phyloP scores from a whole-genome alignment of 352 stramenopile species.

The Globisporangium iwayamae region DNA sequence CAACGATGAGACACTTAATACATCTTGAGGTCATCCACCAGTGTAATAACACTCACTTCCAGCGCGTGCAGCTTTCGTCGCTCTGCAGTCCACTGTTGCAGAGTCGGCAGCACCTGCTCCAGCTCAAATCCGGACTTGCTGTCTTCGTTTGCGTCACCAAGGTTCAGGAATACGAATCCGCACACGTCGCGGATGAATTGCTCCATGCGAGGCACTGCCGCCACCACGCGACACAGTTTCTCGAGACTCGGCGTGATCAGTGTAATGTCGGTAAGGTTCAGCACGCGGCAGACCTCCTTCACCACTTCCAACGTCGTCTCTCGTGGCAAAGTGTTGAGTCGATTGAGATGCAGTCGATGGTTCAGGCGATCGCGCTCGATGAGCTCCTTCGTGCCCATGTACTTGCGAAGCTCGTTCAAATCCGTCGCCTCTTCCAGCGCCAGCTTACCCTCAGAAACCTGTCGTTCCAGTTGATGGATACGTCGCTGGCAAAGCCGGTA shows the following conservation, averaged over 20 bases:
- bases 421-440: constrained; percentile 74
- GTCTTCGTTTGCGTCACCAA: constrained; percentile 19
- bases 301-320: constrained; percentile 79
- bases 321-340: constrained; percentile 66
- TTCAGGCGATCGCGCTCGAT: constrained; percentile 78
- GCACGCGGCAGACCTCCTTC: constrained; percentile 77
- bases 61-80: constrained; percentile 54
- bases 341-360: constrained; percentile 73
- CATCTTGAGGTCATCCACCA: background rate
- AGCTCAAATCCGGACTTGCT: constrained; percentile 38
- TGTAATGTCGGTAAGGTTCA: constrained; percentile 82
- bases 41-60: constrained; percentile 24
- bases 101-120: constrained; percentile 65
- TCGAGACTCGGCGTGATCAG: constrained; percentile 73
- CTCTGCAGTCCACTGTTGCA: constrained; percentile 68
- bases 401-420: constrained; percentile 72
- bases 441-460: constrained; percentile 70
- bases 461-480: constrained; percentile 70
- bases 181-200: constrained; percentile 87
- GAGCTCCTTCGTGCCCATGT: constrained; percentile 79
- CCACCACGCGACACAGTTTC: constrained; percentile 80
- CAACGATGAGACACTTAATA: background rate
- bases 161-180: constrained; percentile 61
- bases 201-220: constrained; percentile 78
- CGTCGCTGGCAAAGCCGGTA: constrained; percentile 70